Conservation (phyloP, 176 grass and related monocot genomes). For the Rhynchospora tenuis region DNA sequence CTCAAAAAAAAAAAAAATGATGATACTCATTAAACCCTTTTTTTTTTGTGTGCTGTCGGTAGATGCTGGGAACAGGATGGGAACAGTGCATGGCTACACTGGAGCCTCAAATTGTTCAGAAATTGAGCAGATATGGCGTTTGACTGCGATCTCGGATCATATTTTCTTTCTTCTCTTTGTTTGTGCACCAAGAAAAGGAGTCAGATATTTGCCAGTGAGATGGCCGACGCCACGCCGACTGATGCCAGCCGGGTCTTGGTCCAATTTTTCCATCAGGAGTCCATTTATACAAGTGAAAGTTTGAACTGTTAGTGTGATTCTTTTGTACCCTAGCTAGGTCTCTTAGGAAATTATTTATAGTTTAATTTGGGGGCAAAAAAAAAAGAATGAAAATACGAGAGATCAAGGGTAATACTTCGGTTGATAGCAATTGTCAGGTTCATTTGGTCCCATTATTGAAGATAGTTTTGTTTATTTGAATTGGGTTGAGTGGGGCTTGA, state of each 20-base stretch:
- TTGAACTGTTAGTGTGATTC: conserved; percentile 12
- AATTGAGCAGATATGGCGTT: conserved; percentile 58
- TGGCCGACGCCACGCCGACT: conserved; percentile 8
- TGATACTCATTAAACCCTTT: not conserved
- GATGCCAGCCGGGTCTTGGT: not conserved
- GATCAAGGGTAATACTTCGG: not conserved
- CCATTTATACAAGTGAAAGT: conserved; percentile 4
- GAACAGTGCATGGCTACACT: conserved; percentile 80
- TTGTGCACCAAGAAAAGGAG: conserved; percentile 5
- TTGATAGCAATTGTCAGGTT: not conserved
- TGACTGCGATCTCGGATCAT: conserved; percentile 17
- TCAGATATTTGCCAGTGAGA: conserved; percentile 15
- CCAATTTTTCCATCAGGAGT: conserved; percentile 5
- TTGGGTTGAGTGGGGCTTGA: conserved; percentile 23
- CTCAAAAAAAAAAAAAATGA: too few species aligned
- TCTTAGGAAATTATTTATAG: conserved; percentile 26
- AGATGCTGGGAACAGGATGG: conserved; percentile 88
- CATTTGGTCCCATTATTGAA: conserved; percentile 14
- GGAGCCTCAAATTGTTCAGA: conserved; percentile 59
- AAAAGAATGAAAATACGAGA: conserved; percentile 2
- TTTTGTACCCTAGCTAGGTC: conserved; percentile 20
- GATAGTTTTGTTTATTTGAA: conserved; percentile 29
- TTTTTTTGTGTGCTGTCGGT: not conserved
- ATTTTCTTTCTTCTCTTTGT: not conserved
- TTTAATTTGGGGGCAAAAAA: conserved; percentile 12